Evolutionary conservation across 371 early-diverging fungal genomes (phyloP), one percentile per base, ranked within the genome.

Genomic region (Saksenaea vasiformis): DNA sequence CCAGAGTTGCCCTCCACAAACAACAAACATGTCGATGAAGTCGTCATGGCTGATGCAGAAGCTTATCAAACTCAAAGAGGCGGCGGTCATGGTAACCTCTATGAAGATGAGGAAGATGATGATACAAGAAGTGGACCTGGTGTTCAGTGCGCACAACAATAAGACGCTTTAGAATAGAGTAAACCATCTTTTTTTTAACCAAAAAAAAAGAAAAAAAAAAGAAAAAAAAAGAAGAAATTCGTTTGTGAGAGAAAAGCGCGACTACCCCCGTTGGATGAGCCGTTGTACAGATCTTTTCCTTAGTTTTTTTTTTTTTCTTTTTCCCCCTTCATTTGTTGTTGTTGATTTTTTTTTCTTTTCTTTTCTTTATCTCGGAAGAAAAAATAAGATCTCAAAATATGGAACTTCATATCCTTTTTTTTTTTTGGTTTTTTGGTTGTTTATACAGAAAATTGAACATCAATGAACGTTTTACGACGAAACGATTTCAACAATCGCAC

Each of bases 81-180:
- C n/a, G n/a, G n/a, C n/a, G n/a, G 66, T 37, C 71, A 82, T 66
- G 51, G 51, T 22, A 19, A 4, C 22, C 83, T 82, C 56, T 77
- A 80, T 62, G 84, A 85, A 43, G 90, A 85, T 37, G 85, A 87
- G 61, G 87, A 93, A 37, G 93, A 90, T 61, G 89, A 87, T 51
- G 87, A 92, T 24, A 87, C 82, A 17, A 76, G 80, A 54, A 73
- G 76, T 58, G 85, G 85, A 15, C 91, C 95, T 15, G 90, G 90
- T 47, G 97, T 98, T 44, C 97, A 97, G 83, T 98, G 98, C 77
- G 95, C 96, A 28, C 96, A 96, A 75, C 95, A 95, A 83, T 96
- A 95, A 80, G 68, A 55, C 38, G 54, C 37, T 60, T 37, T 47
- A 47, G 51, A 58, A 57, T 60, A 63, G 43, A 60, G 37, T 63